Evolutionary conservation across 495 filamentous ascomycete genomes (phyloP).

Genomic region (Aspergillus wentii): DNA sequence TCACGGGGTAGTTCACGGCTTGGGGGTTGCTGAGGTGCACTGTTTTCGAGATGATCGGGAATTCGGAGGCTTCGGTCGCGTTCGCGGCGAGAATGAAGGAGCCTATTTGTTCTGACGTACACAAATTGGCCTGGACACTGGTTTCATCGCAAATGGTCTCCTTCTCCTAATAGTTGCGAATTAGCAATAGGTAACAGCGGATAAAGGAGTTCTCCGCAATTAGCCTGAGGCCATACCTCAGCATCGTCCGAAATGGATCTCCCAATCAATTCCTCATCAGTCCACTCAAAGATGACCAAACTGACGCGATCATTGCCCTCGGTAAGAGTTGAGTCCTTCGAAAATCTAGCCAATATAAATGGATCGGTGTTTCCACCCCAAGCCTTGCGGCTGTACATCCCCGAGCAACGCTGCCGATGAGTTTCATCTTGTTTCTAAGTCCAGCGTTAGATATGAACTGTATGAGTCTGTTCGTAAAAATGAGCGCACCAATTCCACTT

Average conservation of each 20-base stretch:
- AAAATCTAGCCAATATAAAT: conserved; percentile 80
- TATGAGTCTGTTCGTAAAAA: no score
- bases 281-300: conserved; percentile 92
- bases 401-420: conserved; percentile 83
- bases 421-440: conserved; percentile 68
- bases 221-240: conserved; percentile 33
- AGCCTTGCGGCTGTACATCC: conserved; percentile 88
- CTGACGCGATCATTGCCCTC: conserved; percentile 72
- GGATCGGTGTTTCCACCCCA: conserved; percentile 91
- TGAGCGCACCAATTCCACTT: conserved; percentile 57
- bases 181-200: conserved; percentile 16
- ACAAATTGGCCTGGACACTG: conserved; percentile 61
- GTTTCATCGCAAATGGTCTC: conserved; percentile 72
- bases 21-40: conserved; percentile 73
- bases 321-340: conserved; percentile 48
- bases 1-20: conserved; percentile 74
- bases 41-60: conserved; percentile 69
- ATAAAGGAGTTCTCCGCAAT: no score
- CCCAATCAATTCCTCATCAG: conserved; percentile 77
- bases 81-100: conserved; percentile 77
- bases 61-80: conserved; percentile 61
- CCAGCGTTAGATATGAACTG: no score
- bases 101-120: conserved; percentile 70
- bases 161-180: conserved; percentile 39
- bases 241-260: conserved; percentile 24